Percentiles rank a stretch among this genome's conserved stretches.
phyloP scores from a whole-genome alignment of 257 asterid genomes.

The Paulownia fortunei region DNA sequence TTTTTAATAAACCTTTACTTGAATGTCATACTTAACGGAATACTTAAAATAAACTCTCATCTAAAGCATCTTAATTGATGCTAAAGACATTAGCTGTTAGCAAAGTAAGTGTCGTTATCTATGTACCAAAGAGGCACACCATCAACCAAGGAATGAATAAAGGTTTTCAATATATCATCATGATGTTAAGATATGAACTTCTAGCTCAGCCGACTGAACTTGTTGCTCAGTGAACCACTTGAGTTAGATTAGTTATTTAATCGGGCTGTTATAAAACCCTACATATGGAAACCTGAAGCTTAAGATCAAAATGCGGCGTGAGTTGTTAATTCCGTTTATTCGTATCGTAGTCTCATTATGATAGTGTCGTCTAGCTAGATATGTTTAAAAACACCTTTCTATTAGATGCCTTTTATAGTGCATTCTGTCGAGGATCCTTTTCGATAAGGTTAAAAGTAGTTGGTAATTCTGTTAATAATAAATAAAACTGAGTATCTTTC shows the following conservation, averaged over 20 bases:
- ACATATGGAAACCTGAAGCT: not conserved
- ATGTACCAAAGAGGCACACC: not conserved
- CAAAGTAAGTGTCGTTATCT: not conserved
- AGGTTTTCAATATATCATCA: not conserved
- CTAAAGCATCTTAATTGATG: conserved; percentile 1
- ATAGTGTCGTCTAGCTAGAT: not conserved
- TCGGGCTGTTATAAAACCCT: not conserved
- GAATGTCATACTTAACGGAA: not conserved
- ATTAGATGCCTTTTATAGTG: not conserved
- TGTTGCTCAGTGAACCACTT: not conserved
- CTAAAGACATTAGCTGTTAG: not conserved
- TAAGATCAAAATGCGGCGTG: not conserved
- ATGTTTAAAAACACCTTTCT: not conserved
- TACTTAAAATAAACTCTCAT: not conserved
- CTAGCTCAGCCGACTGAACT: no score
- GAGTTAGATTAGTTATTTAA: not conserved
- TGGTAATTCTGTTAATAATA: conserved; percentile 22
- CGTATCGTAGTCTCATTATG: not conserved
- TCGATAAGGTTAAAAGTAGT: not conserved
- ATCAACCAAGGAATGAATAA: not conserved
- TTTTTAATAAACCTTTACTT: not conserved
- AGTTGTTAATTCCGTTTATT: not conserved
- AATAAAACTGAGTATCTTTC: conserved; percentile 8
- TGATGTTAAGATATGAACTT: not conserved
- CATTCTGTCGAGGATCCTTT: conserved; percentile 14